Conservation (phyloP, 371 early-diverging fungal species). For the Mucor plumbeus region DNA sequence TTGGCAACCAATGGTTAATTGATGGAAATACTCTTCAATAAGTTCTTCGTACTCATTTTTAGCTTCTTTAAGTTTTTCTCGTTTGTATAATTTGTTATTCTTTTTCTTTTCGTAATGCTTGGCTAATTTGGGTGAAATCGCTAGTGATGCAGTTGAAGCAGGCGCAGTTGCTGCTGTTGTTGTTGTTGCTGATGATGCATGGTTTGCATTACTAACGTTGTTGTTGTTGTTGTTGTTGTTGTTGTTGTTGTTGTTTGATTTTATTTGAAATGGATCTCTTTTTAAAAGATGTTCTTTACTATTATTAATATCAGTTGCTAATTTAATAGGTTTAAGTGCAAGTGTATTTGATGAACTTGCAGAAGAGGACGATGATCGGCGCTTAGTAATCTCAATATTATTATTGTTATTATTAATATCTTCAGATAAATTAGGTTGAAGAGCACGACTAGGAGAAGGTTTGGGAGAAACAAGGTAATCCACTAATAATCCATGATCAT, state of each 20-base stretch:
- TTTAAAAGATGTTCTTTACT: constrained; percentile 17
- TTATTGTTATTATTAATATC: neutral
- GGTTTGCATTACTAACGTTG: neutral
- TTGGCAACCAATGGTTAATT: constrained; percentile 49
- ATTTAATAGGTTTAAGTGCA: constrained; percentile 16
- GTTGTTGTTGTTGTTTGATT: neutral
- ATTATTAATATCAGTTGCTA: constrained; percentile 12
- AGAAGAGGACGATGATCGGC: constrained; percentile 14
- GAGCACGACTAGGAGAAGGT: constrained; percentile 24
- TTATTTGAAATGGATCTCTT: constrained; percentile 15
- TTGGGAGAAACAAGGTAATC: constrained; percentile 29
- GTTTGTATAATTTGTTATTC: constrained; percentile 24
- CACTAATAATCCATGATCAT: constrained; percentile 12
- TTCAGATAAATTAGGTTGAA: neutral
- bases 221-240: neutral
- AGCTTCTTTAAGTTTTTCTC: constrained; percentile 40
- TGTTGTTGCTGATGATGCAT: neutral
- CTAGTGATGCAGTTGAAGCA: constrained; percentile 2
- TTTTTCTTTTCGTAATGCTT: constrained; percentile 12
- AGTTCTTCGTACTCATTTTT: constrained; percentile 41
- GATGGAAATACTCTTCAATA: constrained; percentile 46
- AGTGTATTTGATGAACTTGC: neutral
- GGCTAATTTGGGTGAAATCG: constrained; percentile 13
- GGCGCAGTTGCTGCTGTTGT: constrained; percentile 3
- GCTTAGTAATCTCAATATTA: neutral